phyloP scores from a whole-genome alignment of 371 early-diverging fungal genomes.

The Chytridium lagenaria region DNA sequence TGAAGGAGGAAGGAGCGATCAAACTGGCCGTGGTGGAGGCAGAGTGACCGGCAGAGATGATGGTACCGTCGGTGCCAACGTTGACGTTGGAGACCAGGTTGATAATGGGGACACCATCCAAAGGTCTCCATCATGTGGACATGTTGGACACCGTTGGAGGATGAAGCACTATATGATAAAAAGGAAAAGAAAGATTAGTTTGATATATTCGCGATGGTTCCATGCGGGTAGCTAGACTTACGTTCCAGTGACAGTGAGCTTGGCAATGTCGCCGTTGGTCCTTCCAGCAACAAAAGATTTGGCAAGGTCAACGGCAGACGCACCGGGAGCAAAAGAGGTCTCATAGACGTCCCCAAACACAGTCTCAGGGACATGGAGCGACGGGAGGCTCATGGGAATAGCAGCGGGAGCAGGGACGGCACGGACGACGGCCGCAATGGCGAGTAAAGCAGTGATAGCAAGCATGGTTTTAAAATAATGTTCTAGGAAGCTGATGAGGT shows the following conservation, averaged over 20 bases:
- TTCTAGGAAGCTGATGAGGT: neutral
- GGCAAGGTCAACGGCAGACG: constrained; percentile 2
- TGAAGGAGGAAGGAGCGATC: neutral
- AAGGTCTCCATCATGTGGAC: constrained; percentile 23
- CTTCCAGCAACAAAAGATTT: neutral
- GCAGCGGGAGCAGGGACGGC: constrained; percentile 14
- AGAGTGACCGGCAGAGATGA: neutral
- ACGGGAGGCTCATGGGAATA: neutral
- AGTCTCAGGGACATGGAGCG: neutral
- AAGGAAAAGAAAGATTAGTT: neutral
- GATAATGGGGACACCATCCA: constrained; percentile 29
- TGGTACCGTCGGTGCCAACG: neutral
- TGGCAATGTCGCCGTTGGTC: neutral
- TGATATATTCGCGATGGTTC: too few species aligned
- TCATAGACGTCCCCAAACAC: neutral
- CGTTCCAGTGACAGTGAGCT: neutral
- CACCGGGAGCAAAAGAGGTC: neutral
- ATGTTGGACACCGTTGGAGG: constrained; percentile 15
- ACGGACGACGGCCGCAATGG: constrained; percentile 7
- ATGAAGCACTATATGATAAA: neutral
- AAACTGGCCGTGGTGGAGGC: neutral
- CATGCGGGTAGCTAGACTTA: neutral
- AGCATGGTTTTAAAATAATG: neutral
- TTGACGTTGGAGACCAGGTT: constrained; percentile 27
- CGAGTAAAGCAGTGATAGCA: neutral